Percentiles rank a stretch among this genome's conserved stretches.
These are phyloP conservation scores for Fusarium xylarioides DNA, from an alignment of 2,329 filamentous ascomycete species.

Conservation along the genomic window DNA sequence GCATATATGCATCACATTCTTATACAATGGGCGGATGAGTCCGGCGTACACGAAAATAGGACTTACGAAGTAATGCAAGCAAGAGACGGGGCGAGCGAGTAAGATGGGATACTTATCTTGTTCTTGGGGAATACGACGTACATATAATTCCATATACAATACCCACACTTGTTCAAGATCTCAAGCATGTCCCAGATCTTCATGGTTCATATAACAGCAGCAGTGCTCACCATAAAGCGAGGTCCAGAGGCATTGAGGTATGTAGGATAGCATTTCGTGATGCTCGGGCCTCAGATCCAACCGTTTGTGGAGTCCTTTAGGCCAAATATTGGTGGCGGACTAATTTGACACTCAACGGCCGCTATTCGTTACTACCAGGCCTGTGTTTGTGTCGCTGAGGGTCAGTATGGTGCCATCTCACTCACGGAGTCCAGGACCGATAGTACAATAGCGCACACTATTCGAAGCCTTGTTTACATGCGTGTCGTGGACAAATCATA, in stretches of 20 bases:
- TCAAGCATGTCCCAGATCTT: background rate
- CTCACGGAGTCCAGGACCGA: background rate
- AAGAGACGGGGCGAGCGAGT: constrained; percentile 3
- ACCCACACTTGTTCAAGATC: constrained; percentile 35
- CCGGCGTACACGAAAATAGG: constrained; percentile 28
- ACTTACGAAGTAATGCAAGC: constrained; percentile 35
- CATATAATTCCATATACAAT: constrained; percentile 35
- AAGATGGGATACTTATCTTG: constrained; percentile 13
- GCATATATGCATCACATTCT: constrained; percentile 11
- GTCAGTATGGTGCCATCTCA: background rate
- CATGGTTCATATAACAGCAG: background rate
- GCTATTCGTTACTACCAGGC: constrained; percentile 18
- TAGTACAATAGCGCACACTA: background rate
- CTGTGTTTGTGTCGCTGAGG: constrained; percentile 1
- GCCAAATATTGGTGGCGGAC: constrained; percentile 1
- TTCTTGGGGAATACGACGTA: constrained; percentile 15
- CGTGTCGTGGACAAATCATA: constrained; percentile 15
- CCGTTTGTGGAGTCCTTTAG: background rate
- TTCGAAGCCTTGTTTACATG: constrained; percentile 2
- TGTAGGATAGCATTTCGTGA: background rate
- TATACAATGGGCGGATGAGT: constrained; percentile 10
- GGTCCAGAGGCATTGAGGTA: background rate
- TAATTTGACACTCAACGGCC: constrained; percentile 19
- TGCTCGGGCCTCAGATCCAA: background rate
- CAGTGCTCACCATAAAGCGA: background rate